Conservation (phyloP, 306 rosid species). For the Begonia peltatifolia region DNA sequence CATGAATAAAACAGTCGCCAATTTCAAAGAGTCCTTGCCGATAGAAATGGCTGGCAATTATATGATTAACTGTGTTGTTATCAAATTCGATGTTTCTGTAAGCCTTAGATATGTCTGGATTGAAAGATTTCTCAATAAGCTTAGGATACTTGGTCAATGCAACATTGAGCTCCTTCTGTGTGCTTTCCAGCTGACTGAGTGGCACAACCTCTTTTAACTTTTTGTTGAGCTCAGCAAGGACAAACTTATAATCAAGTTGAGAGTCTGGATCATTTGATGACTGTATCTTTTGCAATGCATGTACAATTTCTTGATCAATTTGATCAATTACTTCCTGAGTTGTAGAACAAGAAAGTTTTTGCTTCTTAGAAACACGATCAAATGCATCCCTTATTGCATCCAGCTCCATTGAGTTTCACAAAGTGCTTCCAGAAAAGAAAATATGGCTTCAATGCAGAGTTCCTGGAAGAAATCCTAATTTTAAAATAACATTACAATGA, state of each 20-base stretch:
- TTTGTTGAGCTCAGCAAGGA: conserved; percentile 42
- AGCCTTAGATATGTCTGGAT: conserved; percentile 84
- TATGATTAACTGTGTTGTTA: conserved; percentile 41
- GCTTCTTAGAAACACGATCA: conserved; percentile 47
- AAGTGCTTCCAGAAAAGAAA: too few relatives aligned
- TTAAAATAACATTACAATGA: too few relatives aligned
- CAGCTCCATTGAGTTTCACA: conserved; percentile 45
- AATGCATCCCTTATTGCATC: conserved; percentile 54
- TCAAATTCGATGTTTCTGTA: conserved; percentile 64
- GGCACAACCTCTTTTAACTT: conserved; percentile 46
- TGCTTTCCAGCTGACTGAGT: conserved; percentile 45
- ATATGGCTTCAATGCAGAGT: too few relatives aligned
- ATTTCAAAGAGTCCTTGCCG: conserved; percentile 67
- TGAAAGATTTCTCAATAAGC: conserved; percentile 63
- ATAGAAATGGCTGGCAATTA: conserved; percentile 73
- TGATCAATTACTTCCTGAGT: conserved; percentile 44
- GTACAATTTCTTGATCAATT: conserved; percentile 36
- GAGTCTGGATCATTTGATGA: conserved; percentile 22
- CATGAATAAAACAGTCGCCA: conserved; percentile 57
- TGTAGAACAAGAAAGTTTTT: conserved; percentile 63
- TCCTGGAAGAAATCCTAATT: too few relatives aligned
- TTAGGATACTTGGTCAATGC: conserved; percentile 72
- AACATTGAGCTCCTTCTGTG: conserved; percentile 67
- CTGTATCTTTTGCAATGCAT: conserved; percentile 44
- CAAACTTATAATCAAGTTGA: conserved; percentile 24